phyloP scores from a whole-genome alignment of 129 eudicot genomes.

The Escallonia rubra region DNA sequence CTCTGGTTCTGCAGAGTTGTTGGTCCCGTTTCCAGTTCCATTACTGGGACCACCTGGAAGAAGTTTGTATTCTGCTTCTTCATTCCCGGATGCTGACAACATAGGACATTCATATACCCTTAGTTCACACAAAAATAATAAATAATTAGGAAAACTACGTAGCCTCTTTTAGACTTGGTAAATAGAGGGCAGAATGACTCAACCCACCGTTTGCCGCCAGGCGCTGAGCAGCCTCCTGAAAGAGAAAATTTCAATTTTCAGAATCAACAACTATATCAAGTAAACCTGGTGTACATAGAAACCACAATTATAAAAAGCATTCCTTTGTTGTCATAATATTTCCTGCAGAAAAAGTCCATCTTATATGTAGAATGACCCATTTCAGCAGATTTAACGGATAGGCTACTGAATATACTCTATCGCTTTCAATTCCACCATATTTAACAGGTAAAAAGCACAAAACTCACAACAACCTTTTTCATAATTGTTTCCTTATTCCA shows the following conservation, averaged over 20 bases:
- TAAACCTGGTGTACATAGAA: not conserved
- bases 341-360: too few species aligned
- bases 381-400: not conserved
- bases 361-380: not conserved
- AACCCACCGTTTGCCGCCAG: conserved; percentile 49
- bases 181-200: conserved; percentile 4
- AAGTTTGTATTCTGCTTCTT: conserved; percentile 72
- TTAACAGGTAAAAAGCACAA: not conserved
- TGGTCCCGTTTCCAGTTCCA: conserved; percentile 21
- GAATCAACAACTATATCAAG: not conserved
- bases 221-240: conserved; percentile 74
- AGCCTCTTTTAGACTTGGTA: not conserved
- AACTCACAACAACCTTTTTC: conserved; percentile 49
- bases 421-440: not conserved
- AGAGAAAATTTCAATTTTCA: conserved; percentile 1
- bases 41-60: conserved; percentile 73
- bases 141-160: not conserved
- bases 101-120: not conserved
- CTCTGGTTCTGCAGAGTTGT: conserved; percentile 33
- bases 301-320: conserved; percentile 1
- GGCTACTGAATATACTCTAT: not conserved
- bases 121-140: not conserved
- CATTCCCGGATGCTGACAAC: conserved; percentile 34
- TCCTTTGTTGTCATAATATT: not conserved
- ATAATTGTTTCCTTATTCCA: conserved; percentile 89